A percentile compares a stretch with the other conserved stretches of the same genome.
These are phyloP conservation scores for Vicia villosa DNA, from an alignment of 306 rosid species.

Conservation along the genomic window DNA sequence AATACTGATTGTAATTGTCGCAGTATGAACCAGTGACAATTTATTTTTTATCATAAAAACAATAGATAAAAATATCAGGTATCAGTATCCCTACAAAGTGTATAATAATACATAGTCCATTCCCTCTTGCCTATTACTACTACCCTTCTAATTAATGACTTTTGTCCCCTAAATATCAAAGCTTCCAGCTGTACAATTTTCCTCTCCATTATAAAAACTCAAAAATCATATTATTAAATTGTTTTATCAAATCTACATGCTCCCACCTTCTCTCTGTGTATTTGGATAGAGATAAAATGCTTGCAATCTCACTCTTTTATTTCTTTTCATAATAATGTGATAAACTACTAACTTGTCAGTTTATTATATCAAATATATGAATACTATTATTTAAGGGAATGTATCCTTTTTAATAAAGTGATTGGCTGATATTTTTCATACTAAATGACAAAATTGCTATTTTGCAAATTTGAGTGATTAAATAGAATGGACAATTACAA, in stretches of 20 bases:
- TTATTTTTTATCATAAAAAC: no score
- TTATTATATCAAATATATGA: neutral
- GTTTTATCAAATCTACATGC: conserved; percentile 19
- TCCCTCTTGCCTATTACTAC: conserved; percentile 42
- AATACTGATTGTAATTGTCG: no score
- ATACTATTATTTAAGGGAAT: neutral
- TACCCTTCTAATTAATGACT: conserved; percentile 38
- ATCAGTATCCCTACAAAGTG: no score
- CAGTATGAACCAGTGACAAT: no score
- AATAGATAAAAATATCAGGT: no score
- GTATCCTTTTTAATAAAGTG: no score
- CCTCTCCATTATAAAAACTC: conserved; percentile 21
- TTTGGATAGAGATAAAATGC: conserved; percentile 36
- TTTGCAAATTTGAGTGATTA: no score
- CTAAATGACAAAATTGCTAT: no score
- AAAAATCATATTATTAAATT: conserved; percentile 23
- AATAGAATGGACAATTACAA: no score
- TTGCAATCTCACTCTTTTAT: conserved; percentile 36
- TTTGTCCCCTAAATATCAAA: conserved; percentile 59
- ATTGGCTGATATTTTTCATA: no score
- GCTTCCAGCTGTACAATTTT: conserved; percentile 65
- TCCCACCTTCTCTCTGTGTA: neutral
- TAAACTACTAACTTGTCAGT: neutral
- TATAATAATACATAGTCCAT: conserved; percentile 31
- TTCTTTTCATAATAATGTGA: conserved; percentile 43